These are phyloP conservation scores for Yamadazyma trypodendri DNA, from an alignment of 1,139 yeast species.

Conservation along the genomic window DNA sequence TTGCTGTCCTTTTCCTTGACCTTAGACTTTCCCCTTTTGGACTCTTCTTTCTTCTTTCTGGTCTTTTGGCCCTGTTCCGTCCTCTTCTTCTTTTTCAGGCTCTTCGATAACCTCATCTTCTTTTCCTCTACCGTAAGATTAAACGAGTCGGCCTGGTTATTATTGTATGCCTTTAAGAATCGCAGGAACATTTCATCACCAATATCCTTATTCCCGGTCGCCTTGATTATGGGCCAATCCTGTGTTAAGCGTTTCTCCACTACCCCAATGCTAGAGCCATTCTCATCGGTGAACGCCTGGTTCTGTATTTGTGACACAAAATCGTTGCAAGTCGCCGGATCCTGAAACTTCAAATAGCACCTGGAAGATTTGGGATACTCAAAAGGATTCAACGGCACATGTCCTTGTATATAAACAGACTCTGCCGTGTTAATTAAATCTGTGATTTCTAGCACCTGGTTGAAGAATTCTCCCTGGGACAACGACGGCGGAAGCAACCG, in stretches of 20 bases:
- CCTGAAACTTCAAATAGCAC: conserved; percentile 24
- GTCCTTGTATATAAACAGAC: conserved; percentile 21
- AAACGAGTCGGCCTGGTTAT: conserved; percentile 3
- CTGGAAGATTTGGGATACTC: conserved; percentile 27
- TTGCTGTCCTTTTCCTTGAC: neutral
- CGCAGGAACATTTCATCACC: conserved; percentile 3
- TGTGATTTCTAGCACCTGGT: conserved; percentile 10
- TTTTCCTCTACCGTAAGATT: neutral
- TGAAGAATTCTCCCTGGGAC: conserved; percentile 13
- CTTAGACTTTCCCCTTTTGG: too few species aligned
- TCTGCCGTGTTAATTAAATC: neutral
- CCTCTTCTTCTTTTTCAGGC: neutral
- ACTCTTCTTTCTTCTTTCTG: conserved; percentile 1
- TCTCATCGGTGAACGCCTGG: conserved; percentile 21
- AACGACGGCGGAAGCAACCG: conserved; percentile 18
- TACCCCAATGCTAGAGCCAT: conserved; percentile 12
- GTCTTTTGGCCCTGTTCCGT: neutral
- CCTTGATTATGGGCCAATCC: conserved; percentile 8
- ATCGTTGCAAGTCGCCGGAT: conserved; percentile 11
- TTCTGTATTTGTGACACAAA: conserved; percentile 19
- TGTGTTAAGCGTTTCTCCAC: conserved; percentile 11
- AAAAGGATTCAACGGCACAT: conserved; percentile 19
- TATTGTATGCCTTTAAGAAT: conserved; percentile 5
- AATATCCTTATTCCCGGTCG: neutral
- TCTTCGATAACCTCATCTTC: conserved; percentile 3